phyloP scores from a whole-genome alignment of 169 alveolate genomes.

The Plasmodium reichenowi region DNA sequence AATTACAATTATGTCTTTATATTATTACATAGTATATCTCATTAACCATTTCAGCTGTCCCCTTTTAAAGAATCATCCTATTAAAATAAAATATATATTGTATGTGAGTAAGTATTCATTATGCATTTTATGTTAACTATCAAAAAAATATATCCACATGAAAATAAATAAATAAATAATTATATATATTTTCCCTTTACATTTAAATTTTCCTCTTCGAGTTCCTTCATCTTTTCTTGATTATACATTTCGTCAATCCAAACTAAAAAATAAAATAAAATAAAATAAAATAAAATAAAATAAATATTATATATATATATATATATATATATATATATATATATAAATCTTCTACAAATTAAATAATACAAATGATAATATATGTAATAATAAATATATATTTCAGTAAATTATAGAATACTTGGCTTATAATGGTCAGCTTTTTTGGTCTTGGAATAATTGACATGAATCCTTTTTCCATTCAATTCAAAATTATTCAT shows the following conservation, averaged over 20 bases:
- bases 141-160: not conserved
- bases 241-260: constrained; percentile 75
- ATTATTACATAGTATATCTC: too few relatives aligned
- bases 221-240: constrained; percentile 64
- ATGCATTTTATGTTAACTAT: not conserved
- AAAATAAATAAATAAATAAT: not conserved
- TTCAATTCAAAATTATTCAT: constrained; percentile 85
- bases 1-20: too few relatives aligned
- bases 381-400: not conserved
- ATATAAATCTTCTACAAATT: constrained; percentile 2
- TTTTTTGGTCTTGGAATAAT: constrained; percentile 77
- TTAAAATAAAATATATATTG: too few relatives aligned
- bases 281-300: constrained; percentile 18
- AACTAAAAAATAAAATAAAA: constrained; percentile 44
- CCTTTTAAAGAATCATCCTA: too few relatives aligned
- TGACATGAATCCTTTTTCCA: constrained; percentile 84
- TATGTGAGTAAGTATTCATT: not conserved
- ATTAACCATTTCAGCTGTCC: too few relatives aligned
- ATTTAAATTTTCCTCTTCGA: constrained; percentile 61
- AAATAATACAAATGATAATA: not conserved
- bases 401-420: not conserved
- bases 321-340: not conserved
- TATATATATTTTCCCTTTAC: constrained; percentile 29
- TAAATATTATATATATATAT: not conserved
- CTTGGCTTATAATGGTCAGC: constrained; percentile 73